A percentile compares a stretch with the other conserved stretches of the same genome.
These are phyloP conservation scores for Rickenella mellea DNA, from an alignment of 768 basidiomycete species.

Conservation along the genomic window DNA sequence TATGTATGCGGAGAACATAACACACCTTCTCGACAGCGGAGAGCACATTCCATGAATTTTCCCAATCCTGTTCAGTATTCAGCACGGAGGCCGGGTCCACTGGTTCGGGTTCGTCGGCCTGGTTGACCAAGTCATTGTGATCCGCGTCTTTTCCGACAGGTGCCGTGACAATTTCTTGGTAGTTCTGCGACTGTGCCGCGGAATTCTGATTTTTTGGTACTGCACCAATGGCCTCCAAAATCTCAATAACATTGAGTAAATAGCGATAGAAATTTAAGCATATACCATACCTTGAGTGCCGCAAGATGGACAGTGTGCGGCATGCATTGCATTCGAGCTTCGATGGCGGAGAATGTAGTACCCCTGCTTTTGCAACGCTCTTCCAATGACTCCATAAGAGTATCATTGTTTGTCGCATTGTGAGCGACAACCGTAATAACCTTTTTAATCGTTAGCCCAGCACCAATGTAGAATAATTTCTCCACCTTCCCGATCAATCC, in stretches of 20 bases:
- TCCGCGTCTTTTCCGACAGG: no score
- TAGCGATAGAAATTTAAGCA: neutral
- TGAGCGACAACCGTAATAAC: conserved; percentile 24
- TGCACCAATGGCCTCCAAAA: conserved; percentile 4
- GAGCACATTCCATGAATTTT: no score
- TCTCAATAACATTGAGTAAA: neutral
- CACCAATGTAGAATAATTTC: no score
- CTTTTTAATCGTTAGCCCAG: no score
- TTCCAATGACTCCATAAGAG: conserved; percentile 17
- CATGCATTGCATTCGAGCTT: conserved; percentile 24
- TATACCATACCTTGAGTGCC: conserved; percentile 18
- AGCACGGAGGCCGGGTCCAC: neutral
- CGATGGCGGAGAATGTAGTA: conserved; percentile 16
- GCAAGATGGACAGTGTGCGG: conserved; percentile 30
- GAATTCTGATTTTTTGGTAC: neutral
- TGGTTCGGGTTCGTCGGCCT: neutral
- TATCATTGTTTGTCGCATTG: conserved; percentile 29
- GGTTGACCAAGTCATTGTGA: no score
- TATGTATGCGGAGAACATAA: no score
- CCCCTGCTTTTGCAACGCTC: conserved; percentile 5
- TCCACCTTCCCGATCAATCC: no score
- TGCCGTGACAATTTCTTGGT: no score
- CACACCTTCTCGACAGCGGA: no score
- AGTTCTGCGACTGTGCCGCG: no score
- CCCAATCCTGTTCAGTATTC: no score